Conservation (phyloP, 805 yeast species). For the Yarrowia sp. region DNA sequence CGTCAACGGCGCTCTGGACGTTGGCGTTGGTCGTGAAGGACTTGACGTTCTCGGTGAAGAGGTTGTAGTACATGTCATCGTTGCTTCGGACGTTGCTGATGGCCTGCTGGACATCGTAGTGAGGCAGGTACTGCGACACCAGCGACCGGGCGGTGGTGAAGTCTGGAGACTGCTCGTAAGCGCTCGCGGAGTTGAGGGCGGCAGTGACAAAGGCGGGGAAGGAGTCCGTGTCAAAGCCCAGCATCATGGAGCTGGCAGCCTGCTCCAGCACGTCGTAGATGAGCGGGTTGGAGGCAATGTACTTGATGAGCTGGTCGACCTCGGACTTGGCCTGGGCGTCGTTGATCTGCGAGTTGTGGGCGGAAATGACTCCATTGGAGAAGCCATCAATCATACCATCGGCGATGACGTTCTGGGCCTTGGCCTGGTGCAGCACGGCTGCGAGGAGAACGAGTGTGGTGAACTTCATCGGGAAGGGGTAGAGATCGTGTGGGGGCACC, state of each 20-base stretch:
- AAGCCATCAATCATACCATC: constrained; percentile 29
- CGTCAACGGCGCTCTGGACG: constrained; percentile 14
- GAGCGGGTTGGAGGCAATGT: constrained; percentile 24
- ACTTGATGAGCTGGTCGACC: constrained; percentile 29
- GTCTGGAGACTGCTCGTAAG: constrained; percentile 24
- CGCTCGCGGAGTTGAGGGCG: not conserved
- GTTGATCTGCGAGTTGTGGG: constrained; percentile 31
- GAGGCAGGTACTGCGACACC: constrained; percentile 15
- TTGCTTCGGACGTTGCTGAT: constrained; percentile 6
- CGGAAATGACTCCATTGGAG: constrained; percentile 27
- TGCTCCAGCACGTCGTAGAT: constrained; percentile 10
- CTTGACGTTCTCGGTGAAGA: constrained; percentile 23
- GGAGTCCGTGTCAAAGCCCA: not conserved
- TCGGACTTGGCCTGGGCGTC: constrained; percentile 38
- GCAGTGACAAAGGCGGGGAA: constrained; percentile 32
- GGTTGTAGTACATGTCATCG: constrained; percentile 11
- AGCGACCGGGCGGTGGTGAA: constrained; percentile 18
- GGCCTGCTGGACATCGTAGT: constrained; percentile 19
- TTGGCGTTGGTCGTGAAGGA: not conserved
- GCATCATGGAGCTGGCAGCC: constrained; percentile 1
- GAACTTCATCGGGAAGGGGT: constrained; percentile 11
- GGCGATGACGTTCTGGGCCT: constrained; percentile 30
- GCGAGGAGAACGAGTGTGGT: constrained; percentile 33
- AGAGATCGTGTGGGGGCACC: not conserved
- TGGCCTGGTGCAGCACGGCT: constrained; percentile 14